Base-by-base conservation (phyloP, 371 early-diverging fungal species). In the Zychaea mexicana region DNA sequence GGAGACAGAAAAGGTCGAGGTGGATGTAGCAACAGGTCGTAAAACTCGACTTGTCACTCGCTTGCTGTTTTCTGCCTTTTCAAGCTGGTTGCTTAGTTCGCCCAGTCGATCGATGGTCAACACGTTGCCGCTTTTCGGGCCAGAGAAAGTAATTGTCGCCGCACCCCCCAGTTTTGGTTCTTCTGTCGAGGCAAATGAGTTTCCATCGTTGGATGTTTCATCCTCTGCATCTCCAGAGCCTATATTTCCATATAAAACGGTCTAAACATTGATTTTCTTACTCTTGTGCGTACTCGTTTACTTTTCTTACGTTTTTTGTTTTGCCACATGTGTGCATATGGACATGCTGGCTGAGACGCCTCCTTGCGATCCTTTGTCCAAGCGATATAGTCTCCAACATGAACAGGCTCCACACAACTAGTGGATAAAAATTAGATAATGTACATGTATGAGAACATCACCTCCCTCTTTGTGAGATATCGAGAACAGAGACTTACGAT, bases 271-370 rank as follows among this genome's bases (percentile, higher is more conserved):
- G 5, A 22, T 10, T 22, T 24, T 24, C 49, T 24, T 19, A 6
- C 21, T 49, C 6, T 9, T 49, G 3, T 24, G 1, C 13, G 17
- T 17, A 45, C 17, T 17, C 19, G 22, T n/a, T 24, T 13, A 22
- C 24, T 24, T 22, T 4, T 49, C 10, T 17, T 65, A 59, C 79
- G 74, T 67, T 72, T 70, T 58, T 83, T 84, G 70, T 84, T 73
- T 64, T 83, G 77, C 87, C 87, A 86, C 17, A 81, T 67, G 54
- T 84, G 83, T 15, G 87, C 87, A 74, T 73, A 86, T n/a, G 87
- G 87, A 63, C 87, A 86, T 0, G 71, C 79, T 9, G 85, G 75
- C 42, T 71, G 72, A 13, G 69, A 61, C 12, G 69, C 62, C 38
- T 76, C 65, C 22, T 83, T 70, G 26, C 78, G 74, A 39, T 77